Base-by-base conservation (phyloP, 1,284 basidiomycete species). In the Melampsora larici-populina region DNA sequence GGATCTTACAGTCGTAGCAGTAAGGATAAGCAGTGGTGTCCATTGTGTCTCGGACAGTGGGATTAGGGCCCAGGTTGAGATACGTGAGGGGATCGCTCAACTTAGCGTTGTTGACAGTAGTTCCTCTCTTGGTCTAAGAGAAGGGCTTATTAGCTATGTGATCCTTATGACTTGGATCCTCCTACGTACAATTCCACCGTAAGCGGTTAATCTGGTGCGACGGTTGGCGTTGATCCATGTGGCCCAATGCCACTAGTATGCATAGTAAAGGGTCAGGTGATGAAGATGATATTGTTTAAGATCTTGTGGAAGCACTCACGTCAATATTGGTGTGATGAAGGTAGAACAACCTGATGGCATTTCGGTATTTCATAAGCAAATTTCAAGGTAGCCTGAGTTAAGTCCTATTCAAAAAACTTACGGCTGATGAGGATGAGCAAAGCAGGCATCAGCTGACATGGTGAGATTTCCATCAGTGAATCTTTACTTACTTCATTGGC, bases 1-100 rank as follows among this genome's bases (percentile, higher is more conserved):
- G 15, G 43, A 46, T 17, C 66, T 69, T 51, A 76, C 74, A 76
- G 60, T 43, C 68, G 58, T 76, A 76, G 31, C 74, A 76, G 36
- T 76, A 69, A 13, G 65, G 65, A 24, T 55, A 64, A 9, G 74
- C 43, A 36, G 29, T 29, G 24, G 66, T 69, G 51, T 69, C 65
- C 74, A 76, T 76, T 8, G 46, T 60, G 11, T 75, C 55, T 31
- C 29, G 1, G 15, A 76, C 74, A 1, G 18, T 40, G 17, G 55
- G 26, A 69, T 76, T 43, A 2, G 65, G 51, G 21, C 17, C 65
- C 36, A 76, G 33, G 4, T 65, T 65, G 8, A 76, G 62, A 58
- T 60, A 70, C 21, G 21, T 9, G 26, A 76, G 65, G 8, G 8
- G 29, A 40, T 76, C 66, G 8, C 65, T 69, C 7, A 70, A 36